A percentile compares a stretch with the other conserved stretches of the same genome.
Conservation (phyloP, 140 eudicot genomes). For the Oenanthe javanica region DNA sequence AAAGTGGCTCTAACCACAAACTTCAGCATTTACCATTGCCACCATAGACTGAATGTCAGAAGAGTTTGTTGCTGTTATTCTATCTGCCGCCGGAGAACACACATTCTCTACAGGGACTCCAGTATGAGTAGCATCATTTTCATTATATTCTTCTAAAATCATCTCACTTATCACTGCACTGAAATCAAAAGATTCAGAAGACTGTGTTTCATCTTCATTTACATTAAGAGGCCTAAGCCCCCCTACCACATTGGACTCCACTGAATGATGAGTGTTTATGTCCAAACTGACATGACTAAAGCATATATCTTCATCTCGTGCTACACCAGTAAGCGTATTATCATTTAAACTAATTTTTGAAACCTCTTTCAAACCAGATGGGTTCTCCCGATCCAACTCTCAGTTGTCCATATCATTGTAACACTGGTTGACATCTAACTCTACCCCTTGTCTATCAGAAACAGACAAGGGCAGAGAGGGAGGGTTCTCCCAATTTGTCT, state of each 20-base stretch:
- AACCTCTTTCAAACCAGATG: conserved; percentile 3
- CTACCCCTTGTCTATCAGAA: background rate
- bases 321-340: conserved; percentile 1
- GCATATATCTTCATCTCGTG: conserved; percentile 13
- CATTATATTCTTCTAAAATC: conserved; percentile 17
- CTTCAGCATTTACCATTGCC: conserved; percentile 20
- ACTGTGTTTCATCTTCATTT: conserved; percentile 1
- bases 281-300: conserved; percentile 8
- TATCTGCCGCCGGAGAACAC: background rate
- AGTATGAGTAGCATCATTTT: conserved; percentile 10
- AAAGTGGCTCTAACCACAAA: background rate
- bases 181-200: conserved; percentile 12
- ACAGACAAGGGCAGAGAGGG: background rate
- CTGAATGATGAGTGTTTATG: conserved; percentile 8
- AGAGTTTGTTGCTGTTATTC: conserved; percentile 1
- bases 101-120: background rate
- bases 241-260: conserved; percentile 13
- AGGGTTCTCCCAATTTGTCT: conserved; percentile 1
- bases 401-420: background rate
- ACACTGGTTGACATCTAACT: background rate
- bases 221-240: background rate
- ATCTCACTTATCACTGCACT: conserved; percentile 5
- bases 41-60: conserved; percentile 23
- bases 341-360: conserved; percentile 17
- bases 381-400: background rate